phyloP scores from a whole-genome alignment of 176 grass and related monocot genomes.

The Olyra latifolia region DNA sequence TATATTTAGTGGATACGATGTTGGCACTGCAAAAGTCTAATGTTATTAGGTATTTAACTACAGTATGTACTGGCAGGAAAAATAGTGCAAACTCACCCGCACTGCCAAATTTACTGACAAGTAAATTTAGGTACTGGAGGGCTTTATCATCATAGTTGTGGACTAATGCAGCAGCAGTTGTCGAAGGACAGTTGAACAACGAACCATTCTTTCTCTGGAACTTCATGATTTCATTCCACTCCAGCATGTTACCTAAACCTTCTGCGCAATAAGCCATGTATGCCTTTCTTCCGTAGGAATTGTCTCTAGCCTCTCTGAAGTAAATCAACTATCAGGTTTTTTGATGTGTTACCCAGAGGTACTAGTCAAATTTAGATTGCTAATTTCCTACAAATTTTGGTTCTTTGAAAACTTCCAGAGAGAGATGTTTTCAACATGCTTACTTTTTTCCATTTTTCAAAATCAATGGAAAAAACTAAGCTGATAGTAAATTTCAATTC shows the following conservation, averaged over 20 bases:
- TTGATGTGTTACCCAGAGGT: background rate
- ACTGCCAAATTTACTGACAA: slow-evolving; percentile 51
- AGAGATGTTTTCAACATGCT: background rate
- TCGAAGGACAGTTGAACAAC: slow-evolving; percentile 65
- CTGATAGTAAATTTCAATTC: background rate
- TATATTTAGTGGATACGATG: slow-evolving; percentile 45
- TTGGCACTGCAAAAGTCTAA: slow-evolving; percentile 47
- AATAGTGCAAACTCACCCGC: slow-evolving; percentile 41
- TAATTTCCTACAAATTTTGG: background rate
- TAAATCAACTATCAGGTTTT: slow-evolving; percentile 1
- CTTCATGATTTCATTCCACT: slow-evolving; percentile 59
- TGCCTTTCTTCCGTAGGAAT: slow-evolving; percentile 47
- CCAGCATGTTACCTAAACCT: slow-evolving; percentile 52
- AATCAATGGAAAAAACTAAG: background rate
- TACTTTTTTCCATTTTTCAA: background rate
- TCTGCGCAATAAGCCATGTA: slow-evolving; percentile 76
- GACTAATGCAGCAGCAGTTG: slow-evolving; percentile 55
- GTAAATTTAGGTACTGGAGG: slow-evolving; percentile 57
- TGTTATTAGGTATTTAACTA: slow-evolving; percentile 9
- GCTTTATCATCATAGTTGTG: slow-evolving; percentile 48
- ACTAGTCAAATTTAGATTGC: background rate
- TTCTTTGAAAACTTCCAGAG: background rate
- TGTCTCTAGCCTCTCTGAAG: slow-evolving; percentile 39
- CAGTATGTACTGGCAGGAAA: background rate
- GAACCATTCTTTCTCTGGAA: slow-evolving; percentile 79